Base-by-base conservation (phyloP, 805 yeast genomes). In the Diddensiella santjacobensis region DNA sequence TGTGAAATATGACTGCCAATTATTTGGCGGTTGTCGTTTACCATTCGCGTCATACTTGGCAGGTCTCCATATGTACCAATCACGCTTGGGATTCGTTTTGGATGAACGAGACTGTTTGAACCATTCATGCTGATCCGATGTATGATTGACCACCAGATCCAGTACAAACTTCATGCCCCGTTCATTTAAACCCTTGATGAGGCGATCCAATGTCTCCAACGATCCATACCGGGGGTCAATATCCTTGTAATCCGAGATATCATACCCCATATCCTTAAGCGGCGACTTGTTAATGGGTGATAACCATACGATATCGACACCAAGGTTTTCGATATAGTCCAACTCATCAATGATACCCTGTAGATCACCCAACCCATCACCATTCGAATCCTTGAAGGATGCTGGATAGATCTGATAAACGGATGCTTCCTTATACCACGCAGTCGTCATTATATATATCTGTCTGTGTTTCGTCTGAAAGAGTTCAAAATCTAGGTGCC, bases 391-490 rank as follows among this genome's bases (percentile, higher is more conserved):
- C 55, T 77, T 75, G 67, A 70, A 78, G 26, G 80, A 74, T 24
- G 83, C 81, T 8, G 83, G 83, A 73, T 80, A 79, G 54, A 78
- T 73, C 61, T 79, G 84, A 61, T 79, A 79, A 17, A 79, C 70
- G 15, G 73, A 61, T 42, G 79, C 75, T 57, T 76, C 75, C 63
- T 78, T 77, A 83, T 83, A 79, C 87, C 87, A 83, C 3, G 49
- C 43, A 39, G 45, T 8, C 8, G 38, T 35, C 58, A 51, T 11
- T 26, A 13, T 8, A 26, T 8, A 26, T n/a, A n/a, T n/a, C n/a
- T n/a, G n/a, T n/a, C n/a, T n/a, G n/a, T n/a, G n/a, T n/a, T n/a
- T n/a, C n/a, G n/a, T n/a, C n/a, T n/a, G n/a, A n/a, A n/a, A n/a
- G n/a, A n/a, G n/a, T n/a, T n/a, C n/a, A n/a, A n/a, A n/a, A n/a